Percentiles rank a stretch among this genome's conserved stretches.
Conservation (phyloP, 441 rosid genomes). For the Pelargonium australe region DNA sequence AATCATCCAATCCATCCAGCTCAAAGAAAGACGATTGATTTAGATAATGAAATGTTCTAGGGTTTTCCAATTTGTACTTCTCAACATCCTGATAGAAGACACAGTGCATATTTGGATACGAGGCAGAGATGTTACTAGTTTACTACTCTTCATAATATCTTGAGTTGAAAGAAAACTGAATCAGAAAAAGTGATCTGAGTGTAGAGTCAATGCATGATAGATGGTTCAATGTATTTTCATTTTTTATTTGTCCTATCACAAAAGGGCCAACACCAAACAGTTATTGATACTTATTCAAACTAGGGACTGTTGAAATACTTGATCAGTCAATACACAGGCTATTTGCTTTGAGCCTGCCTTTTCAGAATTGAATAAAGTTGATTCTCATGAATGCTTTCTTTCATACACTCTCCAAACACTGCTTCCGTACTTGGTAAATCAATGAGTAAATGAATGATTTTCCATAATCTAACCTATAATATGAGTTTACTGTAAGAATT, state of each 20-base stretch:
- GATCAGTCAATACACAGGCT: background rate
- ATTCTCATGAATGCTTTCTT: background rate
- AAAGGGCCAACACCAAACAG: background rate
- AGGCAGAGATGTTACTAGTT: background rate
- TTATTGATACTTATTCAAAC: background rate
- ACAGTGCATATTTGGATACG: background rate
- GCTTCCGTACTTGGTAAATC: background rate
- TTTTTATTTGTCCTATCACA: background rate
- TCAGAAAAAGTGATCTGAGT: background rate
- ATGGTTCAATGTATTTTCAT: background rate
- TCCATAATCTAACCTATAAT: background rate
- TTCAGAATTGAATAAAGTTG: background rate
- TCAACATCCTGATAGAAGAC: constrained; percentile 39
- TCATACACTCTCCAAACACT: background rate
- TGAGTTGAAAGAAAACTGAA: background rate
- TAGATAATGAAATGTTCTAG: constrained; percentile 69
- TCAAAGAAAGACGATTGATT: constrained; percentile 66
- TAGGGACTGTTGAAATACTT: background rate
- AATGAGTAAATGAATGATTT: background rate
- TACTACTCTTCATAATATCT: background rate
- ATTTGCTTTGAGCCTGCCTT: background rate
- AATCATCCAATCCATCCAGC: constrained; percentile 59
- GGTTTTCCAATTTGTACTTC: constrained; percentile 57
- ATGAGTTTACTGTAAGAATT: background rate
- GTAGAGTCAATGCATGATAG: background rate